Conservation (phyloP, 2,329 filamentous ascomycete species). For the Mollisia scopiformis region DNA sequence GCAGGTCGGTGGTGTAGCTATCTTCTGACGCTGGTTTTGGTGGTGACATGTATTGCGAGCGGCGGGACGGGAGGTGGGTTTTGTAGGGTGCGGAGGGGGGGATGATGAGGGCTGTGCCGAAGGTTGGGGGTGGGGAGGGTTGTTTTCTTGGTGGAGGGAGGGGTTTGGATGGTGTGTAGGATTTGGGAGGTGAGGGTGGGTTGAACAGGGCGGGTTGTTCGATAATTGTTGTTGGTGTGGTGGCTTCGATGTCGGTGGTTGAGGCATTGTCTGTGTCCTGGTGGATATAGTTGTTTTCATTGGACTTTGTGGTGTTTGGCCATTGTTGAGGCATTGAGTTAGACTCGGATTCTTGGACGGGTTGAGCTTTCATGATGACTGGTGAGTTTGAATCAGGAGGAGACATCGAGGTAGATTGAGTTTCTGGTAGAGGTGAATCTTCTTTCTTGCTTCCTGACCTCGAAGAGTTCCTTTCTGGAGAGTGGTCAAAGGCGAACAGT, state of each 20-base stretch:
- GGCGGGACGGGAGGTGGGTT: conserved; percentile 7
- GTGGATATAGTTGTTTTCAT: neutral
- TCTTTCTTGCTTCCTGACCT: neutral
- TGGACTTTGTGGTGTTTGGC: neutral
- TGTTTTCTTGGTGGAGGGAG: neutral
- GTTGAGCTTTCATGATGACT: too few species aligned
- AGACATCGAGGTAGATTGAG: neutral
- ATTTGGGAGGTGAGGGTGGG: neutral
- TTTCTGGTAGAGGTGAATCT: neutral
- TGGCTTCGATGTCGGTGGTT: neutral
- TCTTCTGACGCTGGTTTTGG: neutral
- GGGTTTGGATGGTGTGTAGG: neutral
- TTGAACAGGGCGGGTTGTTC: neutral
- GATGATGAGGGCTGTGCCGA: conserved; percentile 12
- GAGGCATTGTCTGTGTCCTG: neutral
- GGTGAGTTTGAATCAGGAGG: neutral
- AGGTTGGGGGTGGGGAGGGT: neutral
- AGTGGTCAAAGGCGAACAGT: neutral
- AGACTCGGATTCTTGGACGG: neutral
- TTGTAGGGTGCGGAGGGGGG: conserved; percentile 6
- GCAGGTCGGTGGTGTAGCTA: neutral
- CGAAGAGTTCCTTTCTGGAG: neutral
- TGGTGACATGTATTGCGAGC: neutral
- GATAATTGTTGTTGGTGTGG: neutral
- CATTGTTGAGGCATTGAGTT: neutral